phyloP scores from a whole-genome alignment of 768 basidiomycete genomes.

The Boletus patriciae region DNA sequence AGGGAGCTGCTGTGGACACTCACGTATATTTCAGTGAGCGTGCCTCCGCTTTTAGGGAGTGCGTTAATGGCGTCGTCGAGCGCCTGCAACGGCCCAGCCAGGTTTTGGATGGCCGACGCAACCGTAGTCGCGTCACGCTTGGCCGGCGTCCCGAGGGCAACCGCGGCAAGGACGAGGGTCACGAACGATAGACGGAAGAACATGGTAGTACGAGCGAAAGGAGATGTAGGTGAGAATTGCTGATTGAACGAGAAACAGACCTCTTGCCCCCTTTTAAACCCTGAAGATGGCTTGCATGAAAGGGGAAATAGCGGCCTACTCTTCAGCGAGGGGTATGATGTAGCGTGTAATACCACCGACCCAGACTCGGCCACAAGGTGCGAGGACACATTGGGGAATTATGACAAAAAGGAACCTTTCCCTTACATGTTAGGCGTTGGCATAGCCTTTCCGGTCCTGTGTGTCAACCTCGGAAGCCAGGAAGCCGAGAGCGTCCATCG shows the following conservation, averaged over 20 bases:
- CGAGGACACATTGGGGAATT: not conserved
- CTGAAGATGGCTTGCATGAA: not conserved
- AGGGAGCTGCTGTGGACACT: not conserved
- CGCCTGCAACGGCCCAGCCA: rapidly evolving
- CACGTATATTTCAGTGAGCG: rapidly evolving
- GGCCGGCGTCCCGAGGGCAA: slow-evolving; percentile 11
- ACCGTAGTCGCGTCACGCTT: slow-evolving; percentile 4
- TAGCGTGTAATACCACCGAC: not conserved
- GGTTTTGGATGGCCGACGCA: not conserved
- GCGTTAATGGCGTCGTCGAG: not conserved
- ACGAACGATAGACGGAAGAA: slow-evolving; percentile 11
- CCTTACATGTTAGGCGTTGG: not conserved
- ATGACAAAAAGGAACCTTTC: not conserved
- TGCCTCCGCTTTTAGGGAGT: not conserved
- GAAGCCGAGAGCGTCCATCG: not conserved
- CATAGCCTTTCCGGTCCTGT: not conserved
- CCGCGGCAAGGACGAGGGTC: slow-evolving; percentile 9
- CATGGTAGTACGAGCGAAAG: slow-evolving; percentile 3
- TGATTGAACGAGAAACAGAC: not conserved
- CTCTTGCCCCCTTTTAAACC: not conserved
- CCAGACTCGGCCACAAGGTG: not conserved
- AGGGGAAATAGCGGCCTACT: not conserved
- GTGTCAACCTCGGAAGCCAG: not conserved
- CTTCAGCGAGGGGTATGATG: not conserved
- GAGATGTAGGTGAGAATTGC: not conserved